Conservation (phyloP, 768 basidiomycete species). For the Agaricus bisporus region DNA sequence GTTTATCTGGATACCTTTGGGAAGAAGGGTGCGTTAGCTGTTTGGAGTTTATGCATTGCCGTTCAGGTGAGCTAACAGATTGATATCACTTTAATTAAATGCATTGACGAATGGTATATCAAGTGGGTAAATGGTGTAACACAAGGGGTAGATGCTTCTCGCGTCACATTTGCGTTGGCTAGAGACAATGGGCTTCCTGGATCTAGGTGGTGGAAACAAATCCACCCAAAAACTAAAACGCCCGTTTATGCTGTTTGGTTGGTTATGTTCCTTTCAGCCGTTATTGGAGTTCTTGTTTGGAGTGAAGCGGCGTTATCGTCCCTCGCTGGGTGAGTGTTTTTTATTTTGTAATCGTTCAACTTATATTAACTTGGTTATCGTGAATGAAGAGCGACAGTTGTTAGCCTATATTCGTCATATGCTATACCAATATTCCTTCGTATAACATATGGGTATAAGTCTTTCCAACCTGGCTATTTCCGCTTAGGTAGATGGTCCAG, state of each 20-base stretch:
- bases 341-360: not conserved
- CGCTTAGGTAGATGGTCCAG: conserved; percentile 23
- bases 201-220: conserved; percentile 28
- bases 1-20: conserved; percentile 51
- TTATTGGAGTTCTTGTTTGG: conserved; percentile 26
- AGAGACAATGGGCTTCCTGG: conserved; percentile 33
- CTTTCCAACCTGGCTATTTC: conserved; percentile 29
- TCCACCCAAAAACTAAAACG: conserved; percentile 24
- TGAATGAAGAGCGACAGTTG: conserved; percentile 21
- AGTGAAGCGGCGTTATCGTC: conserved; percentile 26
- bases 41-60: conserved; percentile 57
- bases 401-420: conserved; percentile 31
- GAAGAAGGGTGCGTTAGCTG: conserved; percentile 51
- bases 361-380: no score
- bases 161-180: conserved; percentile 59
- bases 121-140: conserved; percentile 61
- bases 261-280: conserved; percentile 23
- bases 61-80: conserved; percentile 8
- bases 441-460: conserved; percentile 26
- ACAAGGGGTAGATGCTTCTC: conserved; percentile 59
- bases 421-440: conserved; percentile 30
- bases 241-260: conserved; percentile 38
- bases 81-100: not conserved
- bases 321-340: conserved; percentile 23
- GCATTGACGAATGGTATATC: not conserved